Evolutionary conservation across 495 filamentous ascomycete species (phyloP), one percentile per base, ranked within the genome.

Genomic region (Talaromyces ruber): DNA sequence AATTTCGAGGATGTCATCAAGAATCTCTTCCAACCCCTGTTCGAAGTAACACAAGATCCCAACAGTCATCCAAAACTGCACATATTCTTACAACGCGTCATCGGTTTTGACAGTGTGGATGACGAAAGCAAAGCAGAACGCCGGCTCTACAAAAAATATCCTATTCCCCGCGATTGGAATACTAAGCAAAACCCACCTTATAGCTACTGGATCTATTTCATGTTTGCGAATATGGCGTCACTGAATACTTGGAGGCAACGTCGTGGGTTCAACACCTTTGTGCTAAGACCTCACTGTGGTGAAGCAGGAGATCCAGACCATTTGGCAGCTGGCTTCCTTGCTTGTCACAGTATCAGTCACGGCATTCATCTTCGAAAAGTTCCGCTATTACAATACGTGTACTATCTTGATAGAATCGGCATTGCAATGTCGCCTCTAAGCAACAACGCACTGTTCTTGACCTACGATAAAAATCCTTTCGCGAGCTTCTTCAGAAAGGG

Each of bases 351-450:
- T 69, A 98, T 98, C 73, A 97, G 90, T 69, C 94, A 98, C 71
- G 94, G 94, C 2, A 85, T 98, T 43, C 78, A 97, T 60, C 79
- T 98, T 34, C 86, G 95, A 34, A 98, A 98, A 69, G 92, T 98
- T 8, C 95, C 94, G 4, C 72, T 98, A 54, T 72, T 98, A 63
- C 94, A 98, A 69, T 98, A 98, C 73, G 87, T 98, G 57, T 98
- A 96, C 75, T 98, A 98, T 66, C 84, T 98, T 24, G 92, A 98
- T 67, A 92, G 96, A 69, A 97, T 98, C 64, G 94, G 94, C 60
- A 94, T 98, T 68, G 94, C 94, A 60, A 98, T 98, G 94, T 98
- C 94, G 9, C 94, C 94, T 26, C 84, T 98, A 30, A 96, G 91
- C 71, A 98, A 98, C 79, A 98, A 98, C 67, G 94, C 94, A 0